Conservation (phyloP, 495 filamentous ascomycete genomes). For the Thozetella sp. region DNA sequence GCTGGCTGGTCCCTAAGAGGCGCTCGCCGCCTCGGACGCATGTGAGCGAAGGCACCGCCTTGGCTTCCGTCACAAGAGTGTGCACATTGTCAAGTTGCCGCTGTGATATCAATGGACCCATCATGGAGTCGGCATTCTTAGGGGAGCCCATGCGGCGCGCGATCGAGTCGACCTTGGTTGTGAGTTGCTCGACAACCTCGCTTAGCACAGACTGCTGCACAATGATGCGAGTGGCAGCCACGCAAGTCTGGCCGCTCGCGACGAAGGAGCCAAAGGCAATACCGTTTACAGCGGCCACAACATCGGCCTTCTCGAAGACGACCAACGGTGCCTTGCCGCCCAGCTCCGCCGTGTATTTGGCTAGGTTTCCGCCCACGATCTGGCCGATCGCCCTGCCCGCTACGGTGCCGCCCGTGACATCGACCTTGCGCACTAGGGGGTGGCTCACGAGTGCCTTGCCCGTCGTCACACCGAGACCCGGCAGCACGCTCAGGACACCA, state of each 20-base stretch:
- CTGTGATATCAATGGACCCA: conserved; percentile 41
- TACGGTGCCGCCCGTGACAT: conserved; percentile 58
- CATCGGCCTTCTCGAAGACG: conserved; percentile 51
- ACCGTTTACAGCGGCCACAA: conserved; percentile 56
- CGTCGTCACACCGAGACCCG: conserved; percentile 53
- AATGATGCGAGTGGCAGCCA: conserved; percentile 61
- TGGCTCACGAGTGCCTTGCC: conserved; percentile 57
- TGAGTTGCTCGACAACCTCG: conserved; percentile 32
- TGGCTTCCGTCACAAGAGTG: conserved; percentile 35
- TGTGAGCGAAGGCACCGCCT: conserved; percentile 22
- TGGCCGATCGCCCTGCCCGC: conserved; percentile 48
- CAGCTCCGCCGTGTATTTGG: conserved; percentile 58
- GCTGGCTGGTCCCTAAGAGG: conserved; percentile 20
- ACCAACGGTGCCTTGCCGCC: conserved; percentile 64
- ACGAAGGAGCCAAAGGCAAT: conserved; percentile 61
- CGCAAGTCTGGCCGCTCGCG: conserved; percentile 64
- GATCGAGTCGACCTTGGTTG: conserved; percentile 38
- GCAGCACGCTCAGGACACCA: conserved; percentile 59
- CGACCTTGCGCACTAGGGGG: conserved; percentile 58
- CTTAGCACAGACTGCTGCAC: conserved; percentile 50
- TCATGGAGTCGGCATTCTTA: conserved; percentile 43
- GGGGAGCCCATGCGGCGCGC: conserved; percentile 49
- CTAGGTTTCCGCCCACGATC: conserved; percentile 51
- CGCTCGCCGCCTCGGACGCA: conserved; percentile 36
- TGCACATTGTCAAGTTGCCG: conserved; percentile 35